Percentiles rank a stretch among this genome's conserved stretches.
phyloP scores from a whole-genome alignment of 2,329 filamentous ascomycete genomes.

The Juglanconis sp. region DNA sequence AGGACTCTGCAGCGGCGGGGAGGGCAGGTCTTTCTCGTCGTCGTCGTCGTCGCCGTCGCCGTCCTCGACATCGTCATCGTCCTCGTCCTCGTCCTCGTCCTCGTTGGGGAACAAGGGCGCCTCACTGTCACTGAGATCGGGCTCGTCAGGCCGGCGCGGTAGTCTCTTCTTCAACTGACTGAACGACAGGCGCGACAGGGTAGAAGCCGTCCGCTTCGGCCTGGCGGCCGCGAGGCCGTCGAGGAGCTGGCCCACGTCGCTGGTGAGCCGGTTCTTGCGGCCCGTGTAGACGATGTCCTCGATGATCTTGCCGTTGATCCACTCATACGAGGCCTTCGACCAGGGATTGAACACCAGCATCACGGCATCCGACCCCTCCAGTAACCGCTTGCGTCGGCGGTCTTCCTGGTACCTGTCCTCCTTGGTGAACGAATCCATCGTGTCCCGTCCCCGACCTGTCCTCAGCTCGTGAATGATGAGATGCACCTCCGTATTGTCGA shows the following conservation, averaged over 20 bases:
- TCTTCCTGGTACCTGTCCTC: background rate
- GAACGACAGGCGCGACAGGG: background rate
- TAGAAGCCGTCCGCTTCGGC: slow-evolving; percentile 2
- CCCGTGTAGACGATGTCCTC: slow-evolving; percentile 6
- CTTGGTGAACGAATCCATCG: background rate
- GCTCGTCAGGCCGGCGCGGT: background rate
- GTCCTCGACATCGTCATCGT: background rate
- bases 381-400: slow-evolving; percentile 1
- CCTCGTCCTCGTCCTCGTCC: slow-evolving; percentile 1
- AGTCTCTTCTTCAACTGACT: background rate
- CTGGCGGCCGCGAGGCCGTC: background rate
- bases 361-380: slow-evolving; percentile 13
- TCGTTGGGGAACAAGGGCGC: background rate
- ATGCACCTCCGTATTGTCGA: slow-evolving; percentile 3
- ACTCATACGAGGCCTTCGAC: slow-evolving; percentile 9
- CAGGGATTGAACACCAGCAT: slow-evolving; percentile 14
- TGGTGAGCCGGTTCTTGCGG: background rate
- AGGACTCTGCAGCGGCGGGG: background rate
- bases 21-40: background rate
- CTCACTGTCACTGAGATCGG: background rate
- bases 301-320: slow-evolving; percentile 2
- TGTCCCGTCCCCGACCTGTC: background rate
- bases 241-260: background rate
- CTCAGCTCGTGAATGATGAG: slow-evolving; percentile 11
- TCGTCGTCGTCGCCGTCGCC: slow-evolving; percentile 2